phyloP scores from a whole-genome alignment of 1,284 basidiomycete species.

The Xerocomus minutiporus region DNA sequence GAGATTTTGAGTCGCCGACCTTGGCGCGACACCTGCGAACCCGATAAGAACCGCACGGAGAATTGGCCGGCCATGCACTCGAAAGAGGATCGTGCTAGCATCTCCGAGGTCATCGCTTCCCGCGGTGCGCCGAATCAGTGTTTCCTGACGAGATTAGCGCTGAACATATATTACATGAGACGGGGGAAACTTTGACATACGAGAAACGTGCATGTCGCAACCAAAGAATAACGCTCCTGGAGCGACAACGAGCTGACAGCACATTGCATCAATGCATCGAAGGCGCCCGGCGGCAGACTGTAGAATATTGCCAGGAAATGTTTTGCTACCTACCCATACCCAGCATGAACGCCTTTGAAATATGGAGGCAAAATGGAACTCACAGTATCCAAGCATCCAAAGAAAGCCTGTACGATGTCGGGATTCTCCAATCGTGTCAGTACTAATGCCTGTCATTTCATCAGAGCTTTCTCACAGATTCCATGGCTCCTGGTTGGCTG shows the following conservation, averaged over 20 bases:
- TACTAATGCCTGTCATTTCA: neutral
- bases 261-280: slow-evolving; percentile 71
- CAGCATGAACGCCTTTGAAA: neutral
- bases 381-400: slow-evolving; percentile 72
- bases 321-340: slow-evolving; percentile 52
- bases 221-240: slow-evolving; percentile 84
- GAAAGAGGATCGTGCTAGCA: slow-evolving; percentile 49
- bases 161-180: slow-evolving; percentile 1
- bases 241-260: slow-evolving; percentile 66
- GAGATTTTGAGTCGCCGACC: slow-evolving; percentile 78
- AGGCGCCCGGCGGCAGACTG: slow-evolving; percentile 57
- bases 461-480: slow-evolving; percentile 46
- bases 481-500: slow-evolving; percentile 61
- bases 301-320: slow-evolving; percentile 73
- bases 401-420: slow-evolving; percentile 85
- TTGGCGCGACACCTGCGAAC: slow-evolving; percentile 76
- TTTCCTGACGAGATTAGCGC: slow-evolving; percentile 38
- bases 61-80: slow-evolving; percentile 62
- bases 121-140: slow-evolving; percentile 59
- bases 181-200: slow-evolving; percentile 41
- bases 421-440: slow-evolving; percentile 56
- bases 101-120: slow-evolving; percentile 49
- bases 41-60: slow-evolving; percentile 70
- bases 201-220: slow-evolving; percentile 76
- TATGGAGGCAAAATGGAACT: slow-evolving; percentile 14